Conservation (phyloP, 2,329 filamentous ascomycete genomes). For the Aphanocladium album region DNA sequence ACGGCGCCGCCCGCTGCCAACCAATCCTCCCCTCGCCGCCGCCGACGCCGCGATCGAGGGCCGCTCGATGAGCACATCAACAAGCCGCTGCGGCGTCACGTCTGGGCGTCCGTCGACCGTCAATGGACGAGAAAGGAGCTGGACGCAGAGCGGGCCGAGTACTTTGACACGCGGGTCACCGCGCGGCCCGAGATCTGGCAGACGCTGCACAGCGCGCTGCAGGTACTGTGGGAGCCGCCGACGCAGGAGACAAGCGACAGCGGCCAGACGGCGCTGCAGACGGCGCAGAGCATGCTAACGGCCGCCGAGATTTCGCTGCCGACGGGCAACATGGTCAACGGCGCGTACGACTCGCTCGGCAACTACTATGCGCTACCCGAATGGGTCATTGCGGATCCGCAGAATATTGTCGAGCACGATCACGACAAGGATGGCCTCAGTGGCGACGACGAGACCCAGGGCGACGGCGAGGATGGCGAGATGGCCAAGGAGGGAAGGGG, state of each 20-base stretch:
- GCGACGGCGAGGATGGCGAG: constrained; percentile 28
- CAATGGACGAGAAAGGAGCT: constrained; percentile 67
- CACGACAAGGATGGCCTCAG: constrained; percentile 29
- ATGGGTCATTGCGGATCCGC: constrained; percentile 64
- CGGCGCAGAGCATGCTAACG: constrained; percentile 75
- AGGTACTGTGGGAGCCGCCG: constrained; percentile 59
- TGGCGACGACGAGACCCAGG: constrained; percentile 32
- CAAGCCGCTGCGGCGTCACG: constrained; percentile 59
- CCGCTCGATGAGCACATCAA: constrained; percentile 63
- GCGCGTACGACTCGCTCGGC: constrained; percentile 66
- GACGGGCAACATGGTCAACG: constrained; percentile 65
- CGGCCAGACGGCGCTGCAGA: constrained; percentile 44
- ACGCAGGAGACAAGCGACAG: constrained; percentile 19
- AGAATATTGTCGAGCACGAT: constrained; percentile 42
- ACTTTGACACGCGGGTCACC: constrained; percentile 85
- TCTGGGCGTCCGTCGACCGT: constrained; percentile 59
- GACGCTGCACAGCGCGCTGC: constrained; percentile 62
- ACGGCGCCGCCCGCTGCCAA: constrained; percentile 22
- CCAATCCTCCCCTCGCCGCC: constrained; percentile 21
- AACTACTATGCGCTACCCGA: constrained; percentile 65
- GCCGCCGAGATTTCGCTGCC: constrained; percentile 73
- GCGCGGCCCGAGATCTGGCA: constrained; percentile 77
- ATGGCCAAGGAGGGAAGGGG: constrained; percentile 53
- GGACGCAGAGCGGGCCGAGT: constrained; percentile 68
- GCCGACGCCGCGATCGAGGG: constrained; percentile 31